Evolutionary conservation across 2,329 filamentous ascomycete genomes (phyloP), one percentile per base, ranked within the genome.

Genomic region (Exophiala sideris): DNA sequence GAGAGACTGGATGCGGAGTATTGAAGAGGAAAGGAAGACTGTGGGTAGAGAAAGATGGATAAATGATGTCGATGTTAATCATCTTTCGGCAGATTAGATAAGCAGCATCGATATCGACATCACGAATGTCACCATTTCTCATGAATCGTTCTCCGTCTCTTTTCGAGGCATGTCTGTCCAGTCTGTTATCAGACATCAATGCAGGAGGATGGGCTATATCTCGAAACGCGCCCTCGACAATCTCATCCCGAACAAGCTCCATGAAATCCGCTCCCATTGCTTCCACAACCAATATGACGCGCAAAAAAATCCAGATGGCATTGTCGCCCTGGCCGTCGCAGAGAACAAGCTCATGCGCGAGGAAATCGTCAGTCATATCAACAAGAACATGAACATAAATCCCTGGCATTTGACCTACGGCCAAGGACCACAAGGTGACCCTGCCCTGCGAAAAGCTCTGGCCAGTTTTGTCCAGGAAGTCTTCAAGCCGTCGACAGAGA

Each of bases 321-420:
- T 60, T 33, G 48, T 61, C 7, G 53, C 56, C 16, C 48, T 61
- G 6, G 56, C 57, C 20, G 49, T 62, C 14, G 60, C 60, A 2
- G 60, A 62, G 44, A 62, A 62, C 51, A 56, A 54, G 38, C 47
- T 62, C 10, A 60, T 62, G 53, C 53, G 52, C 35, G 47, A 57
- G 16, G 58, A 62, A 18, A 57, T 62, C 14, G 47, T 49, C 14
- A 36, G 40, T 4, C 51, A 60, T 39, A 52, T 62, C 47, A 60
- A 58, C 48, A 47, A n/a, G 10, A 21, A 54, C 24, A 50, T 57
- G 44, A 45, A 48, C 40, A 56, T 61, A 39, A 59, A 35, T 5
- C 56, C 48, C 1, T 53, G 53, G 46, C 54, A 58, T 48, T 64
- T 73, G 44, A 71, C 70, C 10, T 73, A 73, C 54, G 69, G 71